Evolutionary conservation across 371 early-diverging fungal species (phyloP).

Genomic region (Syncephalastrum contaminatum): DNA sequence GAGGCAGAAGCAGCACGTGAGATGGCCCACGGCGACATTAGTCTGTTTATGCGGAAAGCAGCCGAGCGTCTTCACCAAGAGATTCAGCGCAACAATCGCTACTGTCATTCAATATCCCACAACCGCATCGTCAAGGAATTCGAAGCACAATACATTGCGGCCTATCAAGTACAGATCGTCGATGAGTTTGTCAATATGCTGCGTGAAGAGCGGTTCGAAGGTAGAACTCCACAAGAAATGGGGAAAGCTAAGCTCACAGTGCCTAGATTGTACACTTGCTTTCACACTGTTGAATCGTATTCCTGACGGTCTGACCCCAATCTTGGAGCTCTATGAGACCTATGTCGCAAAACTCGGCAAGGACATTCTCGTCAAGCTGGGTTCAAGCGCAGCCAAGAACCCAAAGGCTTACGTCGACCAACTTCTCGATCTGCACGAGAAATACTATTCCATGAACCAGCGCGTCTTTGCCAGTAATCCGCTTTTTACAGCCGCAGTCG

Average conservation of each 20-base stretch:
- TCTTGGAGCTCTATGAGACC: slow-evolving; percentile 63
- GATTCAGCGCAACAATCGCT: slow-evolving; percentile 49
- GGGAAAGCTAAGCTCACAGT: background rate
- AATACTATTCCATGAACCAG: slow-evolving; percentile 59
- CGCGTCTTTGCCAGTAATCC: slow-evolving; percentile 70
- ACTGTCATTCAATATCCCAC: slow-evolving; percentile 71
- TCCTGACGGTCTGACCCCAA: slow-evolving; percentile 60
- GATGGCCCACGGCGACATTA: slow-evolving; percentile 59
- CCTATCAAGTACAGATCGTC: slow-evolving; percentile 65
- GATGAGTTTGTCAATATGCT: slow-evolving; percentile 75
- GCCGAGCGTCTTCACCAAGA: slow-evolving; percentile 60
- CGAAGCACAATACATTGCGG: slow-evolving; percentile 73
- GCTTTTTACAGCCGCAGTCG: slow-evolving; percentile 77
- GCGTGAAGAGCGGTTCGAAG: slow-evolving; percentile 59
- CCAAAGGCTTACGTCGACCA: slow-evolving; percentile 69
- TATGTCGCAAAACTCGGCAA: slow-evolving; percentile 64
- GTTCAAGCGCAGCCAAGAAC: slow-evolving; percentile 60
- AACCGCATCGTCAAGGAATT: slow-evolving; percentile 69
- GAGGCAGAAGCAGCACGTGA: slow-evolving; percentile 64
- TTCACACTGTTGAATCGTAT: slow-evolving; percentile 66
- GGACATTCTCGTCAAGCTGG: slow-evolving; percentile 56
- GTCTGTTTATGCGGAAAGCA: slow-evolving; percentile 69
- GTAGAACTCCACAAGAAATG: slow-evolving; percentile 23
- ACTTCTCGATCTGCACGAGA: slow-evolving; percentile 62
- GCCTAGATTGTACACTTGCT: slow-evolving; percentile 71